Percentiles rank a stretch among this genome's conserved stretches.
These are phyloP conservation scores for Lipomyces sp. DNA, from an alignment of 805 yeast species.

Conservation along the genomic window DNA sequence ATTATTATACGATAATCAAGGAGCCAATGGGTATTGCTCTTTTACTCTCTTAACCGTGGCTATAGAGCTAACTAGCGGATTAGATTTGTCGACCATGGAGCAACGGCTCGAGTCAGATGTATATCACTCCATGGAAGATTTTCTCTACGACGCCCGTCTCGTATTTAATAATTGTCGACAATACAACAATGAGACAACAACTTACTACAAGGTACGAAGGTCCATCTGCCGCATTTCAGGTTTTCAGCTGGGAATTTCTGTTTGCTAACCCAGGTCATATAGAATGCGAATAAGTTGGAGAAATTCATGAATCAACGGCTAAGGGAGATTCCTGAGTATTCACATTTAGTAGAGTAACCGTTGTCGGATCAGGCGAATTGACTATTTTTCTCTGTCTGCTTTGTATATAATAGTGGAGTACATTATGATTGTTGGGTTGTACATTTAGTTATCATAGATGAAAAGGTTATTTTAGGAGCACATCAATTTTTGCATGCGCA, in stretches of 20 bases:
- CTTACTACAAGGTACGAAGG: constrained; percentile 68
- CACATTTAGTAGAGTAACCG: constrained; percentile 68
- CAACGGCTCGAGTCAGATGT: constrained; percentile 88
- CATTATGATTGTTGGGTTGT: not conserved
- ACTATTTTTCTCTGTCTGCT: not conserved
- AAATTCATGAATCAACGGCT: constrained; percentile 82
- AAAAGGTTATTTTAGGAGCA: not conserved
- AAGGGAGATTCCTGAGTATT: constrained; percentile 87
- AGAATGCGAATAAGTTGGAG: constrained; percentile 88
- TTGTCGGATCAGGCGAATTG: not conserved
- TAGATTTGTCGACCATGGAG: constrained; percentile 86
- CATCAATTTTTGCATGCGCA: too few species aligned
- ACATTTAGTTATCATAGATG: not conserved
- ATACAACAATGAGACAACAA: constrained; percentile 91
- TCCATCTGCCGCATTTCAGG: not conserved
- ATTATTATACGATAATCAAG: constrained; percentile 92
- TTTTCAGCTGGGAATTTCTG: not conserved
- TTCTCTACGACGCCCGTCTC: constrained; percentile 83
- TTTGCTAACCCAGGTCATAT: constrained; percentile 3
- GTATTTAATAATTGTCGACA: constrained; percentile 89
- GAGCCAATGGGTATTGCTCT: constrained; percentile 82
- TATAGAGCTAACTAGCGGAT: not conserved
- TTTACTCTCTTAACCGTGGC: not conserved
- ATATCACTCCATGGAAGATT: constrained; percentile 88
- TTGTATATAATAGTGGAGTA: not conserved